A percentile compares a stretch with the other conserved stretches of the same genome.
phyloP scores from a whole-genome alignment of 345 rosid genomes.

The Arabidopsis thaliana region DNA sequence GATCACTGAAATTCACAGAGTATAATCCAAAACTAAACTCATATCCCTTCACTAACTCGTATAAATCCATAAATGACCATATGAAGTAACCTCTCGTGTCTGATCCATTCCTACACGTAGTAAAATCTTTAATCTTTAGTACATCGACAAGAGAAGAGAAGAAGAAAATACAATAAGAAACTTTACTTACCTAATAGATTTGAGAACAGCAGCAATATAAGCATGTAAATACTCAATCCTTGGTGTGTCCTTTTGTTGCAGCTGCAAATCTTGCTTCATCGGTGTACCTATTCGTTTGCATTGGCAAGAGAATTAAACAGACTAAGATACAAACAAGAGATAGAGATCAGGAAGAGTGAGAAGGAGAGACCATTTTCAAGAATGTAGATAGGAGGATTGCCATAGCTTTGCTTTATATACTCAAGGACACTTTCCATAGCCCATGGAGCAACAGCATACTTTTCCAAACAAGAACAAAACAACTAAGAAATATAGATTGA shows the following conservation, averaged over 20 bases:
- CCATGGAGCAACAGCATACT: not conserved
- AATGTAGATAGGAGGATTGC: not conserved
- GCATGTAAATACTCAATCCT: not conserved
- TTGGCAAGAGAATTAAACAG: not conserved
- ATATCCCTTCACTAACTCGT: not conserved
- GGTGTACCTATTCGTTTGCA: not conserved
- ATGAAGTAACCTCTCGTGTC: not conserved
- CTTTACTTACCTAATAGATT: not conserved
- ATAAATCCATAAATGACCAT: slow-evolving; percentile 3
- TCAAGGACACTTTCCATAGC: not conserved
- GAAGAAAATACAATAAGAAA: not conserved
- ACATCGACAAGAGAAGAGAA: not conserved
- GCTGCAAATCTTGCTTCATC: not conserved
- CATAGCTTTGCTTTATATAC: not conserved
- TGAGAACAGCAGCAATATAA: not conserved
- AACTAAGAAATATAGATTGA: not conserved
- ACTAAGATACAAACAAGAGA: not conserved
- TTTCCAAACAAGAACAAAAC: not conserved
- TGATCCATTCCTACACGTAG: not conserved
- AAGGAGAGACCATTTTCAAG: not conserved
- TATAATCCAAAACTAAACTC: not conserved
- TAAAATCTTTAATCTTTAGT: not conserved
- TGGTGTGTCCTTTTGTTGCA: not conserved
- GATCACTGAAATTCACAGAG: not conserved
- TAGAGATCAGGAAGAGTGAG: not conserved